These are phyloP conservation scores for Gymnopus androsaceus DNA, from an alignment of 1,284 basidiomycete species.

Conservation along the genomic window DNA sequence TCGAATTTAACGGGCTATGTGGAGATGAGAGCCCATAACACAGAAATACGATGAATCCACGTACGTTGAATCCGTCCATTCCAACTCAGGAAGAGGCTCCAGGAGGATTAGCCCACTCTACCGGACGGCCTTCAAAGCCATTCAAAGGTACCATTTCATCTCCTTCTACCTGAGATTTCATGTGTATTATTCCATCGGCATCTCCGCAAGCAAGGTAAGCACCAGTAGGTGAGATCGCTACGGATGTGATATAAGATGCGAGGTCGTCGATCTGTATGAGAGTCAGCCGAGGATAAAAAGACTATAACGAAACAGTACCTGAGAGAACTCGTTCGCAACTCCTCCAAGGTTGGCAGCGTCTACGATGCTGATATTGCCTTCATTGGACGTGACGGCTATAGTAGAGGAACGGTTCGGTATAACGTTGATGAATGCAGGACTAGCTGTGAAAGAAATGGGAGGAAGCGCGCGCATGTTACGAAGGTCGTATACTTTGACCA, in stretches of 20 bases:
- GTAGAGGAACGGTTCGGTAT: slow-evolving; percentile 81
- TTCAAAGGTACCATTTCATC: slow-evolving; percentile 74
- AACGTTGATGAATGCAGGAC: slow-evolving; percentile 85
- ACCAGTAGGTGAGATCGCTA: slow-evolving; percentile 84
- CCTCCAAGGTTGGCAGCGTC: slow-evolving; percentile 76
- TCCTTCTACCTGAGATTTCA: slow-evolving; percentile 80
- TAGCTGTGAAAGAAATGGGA: slow-evolving; percentile 86
- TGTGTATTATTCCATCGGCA: slow-evolving; percentile 81
- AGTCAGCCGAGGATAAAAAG: not conserved
- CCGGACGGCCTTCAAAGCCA: slow-evolving; percentile 81
- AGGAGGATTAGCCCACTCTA: slow-evolving; percentile 83
- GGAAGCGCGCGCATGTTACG: slow-evolving; percentile 80
- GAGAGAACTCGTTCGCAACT: slow-evolving; percentile 70
- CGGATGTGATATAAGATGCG: slow-evolving; percentile 77
- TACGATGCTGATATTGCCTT: slow-evolving; percentile 89
- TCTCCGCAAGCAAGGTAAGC: slow-evolving; percentile 94
- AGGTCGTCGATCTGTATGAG: slow-evolving; percentile 56
- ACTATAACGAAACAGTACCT: slow-evolving; percentile 42
- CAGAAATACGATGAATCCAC: slow-evolving; percentile 26
- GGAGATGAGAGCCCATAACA: slow-evolving; percentile 9
- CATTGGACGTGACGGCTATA: slow-evolving; percentile 79
- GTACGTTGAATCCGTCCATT: slow-evolving; percentile 83
- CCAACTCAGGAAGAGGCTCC: slow-evolving; percentile 70
- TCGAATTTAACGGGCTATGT: slow-evolving; percentile 78
- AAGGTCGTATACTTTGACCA: slow-evolving; percentile 92